Conservation (phyloP, 345 rosid genomes). For the Eucalyptus regnans region DNA sequence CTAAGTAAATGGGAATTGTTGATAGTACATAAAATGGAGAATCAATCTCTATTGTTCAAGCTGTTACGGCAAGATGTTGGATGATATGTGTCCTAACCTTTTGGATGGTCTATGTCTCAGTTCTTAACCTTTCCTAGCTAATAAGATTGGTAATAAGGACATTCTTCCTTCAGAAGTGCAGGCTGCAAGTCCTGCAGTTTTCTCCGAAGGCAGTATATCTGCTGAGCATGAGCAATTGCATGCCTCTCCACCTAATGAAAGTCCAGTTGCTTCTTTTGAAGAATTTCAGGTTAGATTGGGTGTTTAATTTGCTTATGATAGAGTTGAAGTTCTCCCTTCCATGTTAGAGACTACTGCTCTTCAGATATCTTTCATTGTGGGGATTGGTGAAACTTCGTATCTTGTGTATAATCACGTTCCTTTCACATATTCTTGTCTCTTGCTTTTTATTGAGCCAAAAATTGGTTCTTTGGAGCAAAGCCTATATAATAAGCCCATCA, state of each 20-base stretch:
- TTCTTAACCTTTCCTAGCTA: neutral
- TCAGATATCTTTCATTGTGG: neutral
- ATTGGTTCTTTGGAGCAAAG: neutral
- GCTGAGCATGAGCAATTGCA: conserved; percentile 18
- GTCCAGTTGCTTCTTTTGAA: conserved; percentile 21
- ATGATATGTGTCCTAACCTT: neutral
- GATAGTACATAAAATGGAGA: neutral
- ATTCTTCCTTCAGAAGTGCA: conserved; percentile 18
- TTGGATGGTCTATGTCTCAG: neutral
- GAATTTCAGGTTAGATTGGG: conserved; percentile 13
- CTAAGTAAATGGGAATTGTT: neutral
- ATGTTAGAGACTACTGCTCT: neutral
- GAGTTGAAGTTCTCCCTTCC: neutral
- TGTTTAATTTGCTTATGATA: neutral
- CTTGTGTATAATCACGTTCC: neutral
- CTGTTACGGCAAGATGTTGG: neutral
- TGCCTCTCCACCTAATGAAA: conserved; percentile 31
- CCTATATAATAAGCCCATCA: neutral
- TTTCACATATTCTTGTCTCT: neutral
- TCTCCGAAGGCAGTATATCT: conserved; percentile 22
- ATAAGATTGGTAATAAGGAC: conserved; percentile 4
- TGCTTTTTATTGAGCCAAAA: neutral
- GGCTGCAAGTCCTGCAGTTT: conserved; percentile 11
- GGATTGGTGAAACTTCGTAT: neutral
- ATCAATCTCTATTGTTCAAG: neutral